Base-by-base conservation (phyloP, 805 yeast genomes). In the Wickerhamomyces bisporus region DNA sequence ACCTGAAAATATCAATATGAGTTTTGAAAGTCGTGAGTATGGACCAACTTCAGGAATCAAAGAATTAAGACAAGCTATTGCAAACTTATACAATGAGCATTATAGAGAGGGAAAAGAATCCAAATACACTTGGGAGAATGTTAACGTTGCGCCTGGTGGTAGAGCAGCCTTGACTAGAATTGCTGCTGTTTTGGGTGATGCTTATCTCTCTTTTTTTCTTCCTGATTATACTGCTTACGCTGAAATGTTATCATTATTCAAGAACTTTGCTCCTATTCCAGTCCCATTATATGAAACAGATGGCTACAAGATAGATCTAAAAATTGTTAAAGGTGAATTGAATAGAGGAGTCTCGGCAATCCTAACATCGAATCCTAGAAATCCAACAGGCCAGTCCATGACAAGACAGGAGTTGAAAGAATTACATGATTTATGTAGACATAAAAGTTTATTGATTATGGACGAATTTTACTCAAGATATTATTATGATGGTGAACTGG, bases 211-310 rank as follows among this genome's bases (percentile, higher is more conserved):
- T 19, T 76, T 76, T 55, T 76, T 76, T 54, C 61, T 76, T 43
- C 82, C 82, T 5, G 82, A 76, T 52, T 76, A 76, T 48, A 76
- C 82, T 13, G 82, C 82, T 6, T 76, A 76, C 47, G 79, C 82
- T 16, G 82, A 76, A 52, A 76, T 76, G 82, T 61, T 76, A 49
- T 72, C 79, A 12, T 63, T 76, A 34, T 76, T 76, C 61, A 76
- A 76, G 64, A 76, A 76, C 58, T 76, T 75, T 52, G 69, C 78
- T 2, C 81, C 82, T 5, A 73, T 76, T 36, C 82, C 82, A 2
- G 81, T 76, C 8, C 82, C 82, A 1, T 61, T 76, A 45, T 68
- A 68, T 42, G 80, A 76, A 48, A 62, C 69, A 8, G 81, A 76
- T 51, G 71, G 75, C 48, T 76, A 76, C 57, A 71, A 70, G 36